These are phyloP conservation scores for Diaporthe destruens DNA, from an alignment of 2,329 filamentous ascomycete species.

Conservation along the genomic window DNA sequence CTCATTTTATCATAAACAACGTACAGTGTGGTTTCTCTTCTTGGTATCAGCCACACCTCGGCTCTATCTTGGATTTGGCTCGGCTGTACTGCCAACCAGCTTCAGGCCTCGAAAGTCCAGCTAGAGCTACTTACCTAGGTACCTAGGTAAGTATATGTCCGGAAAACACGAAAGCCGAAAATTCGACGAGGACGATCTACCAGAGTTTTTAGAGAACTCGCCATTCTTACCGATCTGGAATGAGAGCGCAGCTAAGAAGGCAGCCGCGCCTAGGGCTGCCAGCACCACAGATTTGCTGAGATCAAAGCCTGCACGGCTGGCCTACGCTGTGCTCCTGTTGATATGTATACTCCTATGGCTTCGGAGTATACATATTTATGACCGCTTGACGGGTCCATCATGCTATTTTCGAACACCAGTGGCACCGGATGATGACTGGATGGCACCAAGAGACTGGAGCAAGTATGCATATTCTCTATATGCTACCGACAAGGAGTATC, in stretches of 20 bases:
- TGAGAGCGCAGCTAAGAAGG: background rate
- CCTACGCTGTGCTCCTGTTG: slow-evolving; percentile 7
- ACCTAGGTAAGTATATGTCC: background rate
- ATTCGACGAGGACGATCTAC: slow-evolving; percentile 23
- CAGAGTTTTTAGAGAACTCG: slow-evolving; percentile 30
- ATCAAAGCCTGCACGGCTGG: slow-evolving; percentile 28
- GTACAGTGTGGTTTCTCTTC: no score
- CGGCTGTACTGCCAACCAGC: background rate
- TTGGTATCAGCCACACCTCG: background rate
- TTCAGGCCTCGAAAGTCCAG: no score
- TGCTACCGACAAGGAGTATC: slow-evolving; percentile 17
- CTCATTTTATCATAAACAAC: background rate
- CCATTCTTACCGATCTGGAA: slow-evolving; percentile 34
- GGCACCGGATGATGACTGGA: slow-evolving; percentile 11
- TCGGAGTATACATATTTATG: background rate
- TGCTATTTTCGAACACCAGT: slow-evolving; percentile 33
- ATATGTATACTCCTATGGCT: background rate
- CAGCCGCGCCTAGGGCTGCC: slow-evolving; percentile 1
- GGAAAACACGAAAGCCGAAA: background rate
- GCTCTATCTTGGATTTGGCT: background rate
- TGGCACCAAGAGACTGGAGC: slow-evolving; percentile 2
- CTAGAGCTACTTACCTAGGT: no score
- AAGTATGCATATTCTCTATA: slow-evolving; percentile 33
- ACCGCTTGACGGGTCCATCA: slow-evolving; percentile 24
- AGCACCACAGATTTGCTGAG: slow-evolving; percentile 21